A percentile compares a stretch with the other conserved stretches of the same genome.
These are phyloP conservation scores for Entomortierella chlamydospora DNA, from an alignment of 192 early-diverging fungal genomes.

Conservation along the genomic window DNA sequence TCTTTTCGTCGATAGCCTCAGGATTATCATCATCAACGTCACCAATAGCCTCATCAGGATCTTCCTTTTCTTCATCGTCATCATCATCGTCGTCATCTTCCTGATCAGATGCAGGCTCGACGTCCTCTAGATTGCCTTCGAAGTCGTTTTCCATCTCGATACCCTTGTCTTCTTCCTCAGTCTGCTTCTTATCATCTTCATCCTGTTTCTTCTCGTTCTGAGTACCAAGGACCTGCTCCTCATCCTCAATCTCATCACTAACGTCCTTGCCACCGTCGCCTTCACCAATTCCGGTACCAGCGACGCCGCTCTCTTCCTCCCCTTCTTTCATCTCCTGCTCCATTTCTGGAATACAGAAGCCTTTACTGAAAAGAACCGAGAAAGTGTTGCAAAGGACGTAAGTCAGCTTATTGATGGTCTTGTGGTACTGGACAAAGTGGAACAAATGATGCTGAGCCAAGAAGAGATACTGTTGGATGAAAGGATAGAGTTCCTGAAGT, in stretches of 20 bases:
- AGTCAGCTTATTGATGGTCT: slow-evolving; percentile 75
- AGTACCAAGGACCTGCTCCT: slow-evolving; percentile 94
- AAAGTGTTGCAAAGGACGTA: slow-evolving; percentile 80
- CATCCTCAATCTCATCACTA: slow-evolving; percentile 96
- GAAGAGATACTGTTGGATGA: slow-evolving; percentile 73
- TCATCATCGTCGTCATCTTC: slow-evolving; percentile 68
- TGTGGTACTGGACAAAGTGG: slow-evolving; percentile 71
- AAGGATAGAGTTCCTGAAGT: slow-evolving; percentile 63
- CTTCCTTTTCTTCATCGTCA: slow-evolving; percentile 80
- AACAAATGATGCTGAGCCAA: slow-evolving; percentile 68
- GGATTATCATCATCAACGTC: slow-evolving; percentile 89
- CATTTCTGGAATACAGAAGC: slow-evolving; percentile 87
- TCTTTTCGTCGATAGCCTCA: slow-evolving; percentile 94
- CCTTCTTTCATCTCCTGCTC: slow-evolving; percentile 70
- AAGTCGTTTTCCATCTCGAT: slow-evolving; percentile 98
- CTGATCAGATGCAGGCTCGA: slow-evolving; percentile 74
- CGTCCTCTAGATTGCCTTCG: slow-evolving; percentile 90
- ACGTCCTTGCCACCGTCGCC: slow-evolving; percentile 96
- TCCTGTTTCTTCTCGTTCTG: slow-evolving; percentile 76
- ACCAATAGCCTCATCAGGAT: slow-evolving; percentile 90
- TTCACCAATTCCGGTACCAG: slow-evolving; percentile 91
- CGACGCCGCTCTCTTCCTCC: slow-evolving; percentile 65
- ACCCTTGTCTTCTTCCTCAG: slow-evolving; percentile 86
- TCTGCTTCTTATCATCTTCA: slow-evolving; percentile 68
- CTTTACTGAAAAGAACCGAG: slow-evolving; percentile 78